These are phyloP conservation scores for Fraxinus pennsylvanica DNA, from an alignment of 257 asterid genomes.

Conservation along the genomic window DNA sequence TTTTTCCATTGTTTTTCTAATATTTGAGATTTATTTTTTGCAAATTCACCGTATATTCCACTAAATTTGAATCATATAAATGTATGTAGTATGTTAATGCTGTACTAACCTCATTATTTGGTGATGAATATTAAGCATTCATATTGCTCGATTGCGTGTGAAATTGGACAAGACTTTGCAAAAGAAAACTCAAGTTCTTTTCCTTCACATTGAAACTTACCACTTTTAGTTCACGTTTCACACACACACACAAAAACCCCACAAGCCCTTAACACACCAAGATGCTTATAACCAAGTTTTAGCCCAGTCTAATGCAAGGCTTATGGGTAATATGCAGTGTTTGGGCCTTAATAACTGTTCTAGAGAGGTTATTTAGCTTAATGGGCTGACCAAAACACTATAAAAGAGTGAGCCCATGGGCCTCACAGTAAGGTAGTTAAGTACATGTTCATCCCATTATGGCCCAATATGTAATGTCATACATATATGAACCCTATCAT, in stretches of 20 bases:
- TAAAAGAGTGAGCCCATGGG: not conserved
- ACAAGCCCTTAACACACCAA: not conserved
- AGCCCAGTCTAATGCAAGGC: not conserved
- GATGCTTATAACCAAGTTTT: not conserved
- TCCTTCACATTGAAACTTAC: not conserved
- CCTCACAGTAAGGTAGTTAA: not conserved
- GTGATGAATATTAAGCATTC: conserved; percentile 2
- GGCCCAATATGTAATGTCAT: not conserved
- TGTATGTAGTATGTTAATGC: not conserved
- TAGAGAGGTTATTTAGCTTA: not conserved
- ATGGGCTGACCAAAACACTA: not conserved
- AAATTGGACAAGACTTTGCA: not conserved
- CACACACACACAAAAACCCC: not conserved
- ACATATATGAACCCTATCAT: not conserved
- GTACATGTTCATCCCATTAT: not conserved
- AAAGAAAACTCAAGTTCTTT: not conserved
- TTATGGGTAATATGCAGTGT: not conserved
- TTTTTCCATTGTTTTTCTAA: not conserved
- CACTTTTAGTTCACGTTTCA: not conserved
- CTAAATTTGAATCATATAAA: not conserved
- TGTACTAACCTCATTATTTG: not conserved
- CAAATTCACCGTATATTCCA: not conserved
- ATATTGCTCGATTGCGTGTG: not conserved
- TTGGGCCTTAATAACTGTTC: not conserved
- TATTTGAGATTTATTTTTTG: not conserved